Conservation (phyloP, 1,284 basidiomycete genomes). For the Malassezia nana region DNA sequence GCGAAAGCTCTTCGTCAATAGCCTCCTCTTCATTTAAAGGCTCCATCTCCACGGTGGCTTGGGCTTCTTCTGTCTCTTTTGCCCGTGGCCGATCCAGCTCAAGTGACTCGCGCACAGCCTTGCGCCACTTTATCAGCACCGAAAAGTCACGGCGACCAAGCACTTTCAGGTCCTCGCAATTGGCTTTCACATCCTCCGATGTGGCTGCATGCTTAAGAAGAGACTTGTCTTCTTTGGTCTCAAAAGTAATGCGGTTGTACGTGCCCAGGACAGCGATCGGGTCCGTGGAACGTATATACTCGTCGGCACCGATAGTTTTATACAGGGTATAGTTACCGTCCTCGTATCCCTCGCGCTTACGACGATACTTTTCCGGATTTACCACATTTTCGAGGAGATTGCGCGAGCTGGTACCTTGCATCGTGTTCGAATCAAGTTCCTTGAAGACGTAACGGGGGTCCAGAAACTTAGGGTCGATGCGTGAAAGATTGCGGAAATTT, state of each 20-base stretch:
- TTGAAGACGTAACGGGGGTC: constrained; percentile 98
- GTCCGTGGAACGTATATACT: constrained; percentile 59
- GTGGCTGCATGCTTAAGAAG: constrained; percentile 54
- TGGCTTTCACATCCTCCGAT: constrained; percentile 67
- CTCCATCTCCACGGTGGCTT: constrained; percentile 57
- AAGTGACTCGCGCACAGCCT: constrained; percentile 62
- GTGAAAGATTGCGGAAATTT: constrained; percentile 85
- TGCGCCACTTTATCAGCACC: constrained; percentile 72
- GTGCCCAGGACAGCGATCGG: constrained; percentile 66
- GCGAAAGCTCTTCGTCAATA: constrained; percentile 64
- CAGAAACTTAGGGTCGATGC: constrained; percentile 95
- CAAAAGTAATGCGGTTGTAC: constrained; percentile 73
- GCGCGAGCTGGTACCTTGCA: constrained; percentile 28
- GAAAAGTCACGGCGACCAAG: constrained; percentile 97
- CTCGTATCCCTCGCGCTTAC: constrained; percentile 86
- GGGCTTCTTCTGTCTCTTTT: constrained; percentile 22
- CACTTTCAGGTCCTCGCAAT: constrained; percentile 86
- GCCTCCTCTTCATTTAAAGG: constrained; percentile 54
- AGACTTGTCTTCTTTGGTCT: constrained; percentile 60
- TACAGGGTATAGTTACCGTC: constrained; percentile 89
- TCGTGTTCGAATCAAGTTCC: constrained; percentile 54
- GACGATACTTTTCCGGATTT: constrained; percentile 89
- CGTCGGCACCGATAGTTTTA: constrained; percentile 62
- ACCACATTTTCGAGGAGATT: constrained; percentile 64
- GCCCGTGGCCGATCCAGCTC: constrained; percentile 28